Percentiles rank a stretch among this genome's conserved stretches.
Conservation (phyloP, 768 basidiomycete genomes). For the Lentinula edodes region DNA sequence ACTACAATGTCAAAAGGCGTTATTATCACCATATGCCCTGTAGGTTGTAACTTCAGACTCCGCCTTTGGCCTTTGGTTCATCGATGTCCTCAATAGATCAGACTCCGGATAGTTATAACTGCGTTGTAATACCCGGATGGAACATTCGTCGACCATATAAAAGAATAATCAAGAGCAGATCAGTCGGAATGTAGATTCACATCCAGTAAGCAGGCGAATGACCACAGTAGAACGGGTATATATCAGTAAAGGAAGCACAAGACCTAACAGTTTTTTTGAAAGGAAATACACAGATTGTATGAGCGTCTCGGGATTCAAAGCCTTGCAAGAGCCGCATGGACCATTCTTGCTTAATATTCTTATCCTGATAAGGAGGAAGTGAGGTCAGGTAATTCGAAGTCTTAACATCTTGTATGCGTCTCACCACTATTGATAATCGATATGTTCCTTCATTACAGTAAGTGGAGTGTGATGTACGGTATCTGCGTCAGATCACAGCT, state of each 20-base stretch:
- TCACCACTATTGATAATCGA: not conserved
- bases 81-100: not conserved
- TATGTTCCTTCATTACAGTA: not conserved
- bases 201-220: not conserved
- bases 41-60: not conserved
- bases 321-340: not conserved
- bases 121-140: not conserved
- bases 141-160: not conserved
- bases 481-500: not conserved
- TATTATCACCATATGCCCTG: not conserved
- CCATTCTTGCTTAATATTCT: not conserved
- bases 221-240: not conserved
- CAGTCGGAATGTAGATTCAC: not conserved
- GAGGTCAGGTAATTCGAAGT: not conserved
- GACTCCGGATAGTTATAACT: not conserved
- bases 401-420: too few relatives aligned
- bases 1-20: not conserved
- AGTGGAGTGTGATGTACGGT: not conserved
- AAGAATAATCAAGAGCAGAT: not conserved
- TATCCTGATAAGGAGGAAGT: not conserved
- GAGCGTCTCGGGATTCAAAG: not conserved
- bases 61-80: not conserved
- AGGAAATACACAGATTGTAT: not conserved
- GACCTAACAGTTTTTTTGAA: not conserved
- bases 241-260: not conserved